Evolutionary conservation across 805 yeast species (phyloP).

Genomic region (Yamadazyma tumulicola): DNA sequence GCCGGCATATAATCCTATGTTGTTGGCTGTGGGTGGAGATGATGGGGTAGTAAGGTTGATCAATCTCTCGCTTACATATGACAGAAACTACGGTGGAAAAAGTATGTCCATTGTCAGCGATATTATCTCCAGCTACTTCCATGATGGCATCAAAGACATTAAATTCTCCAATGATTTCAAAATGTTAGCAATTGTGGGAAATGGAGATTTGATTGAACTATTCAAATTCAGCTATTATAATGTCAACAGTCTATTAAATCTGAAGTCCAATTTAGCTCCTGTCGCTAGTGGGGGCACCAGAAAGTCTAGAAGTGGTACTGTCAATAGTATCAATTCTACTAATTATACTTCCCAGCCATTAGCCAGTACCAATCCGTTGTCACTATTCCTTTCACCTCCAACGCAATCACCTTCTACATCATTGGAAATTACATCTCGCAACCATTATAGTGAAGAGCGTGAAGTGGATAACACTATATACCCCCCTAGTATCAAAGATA

Average conservation of each 20-base stretch:
- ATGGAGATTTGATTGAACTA: conserved; percentile 49
- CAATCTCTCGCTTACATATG: conserved; percentile 40
- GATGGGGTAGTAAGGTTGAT: conserved; percentile 63
- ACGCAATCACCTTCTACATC: conserved; percentile 21
- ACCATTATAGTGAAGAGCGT: conserved; percentile 6
- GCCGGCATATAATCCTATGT: conserved; percentile 33
- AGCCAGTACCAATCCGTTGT: too few species aligned
- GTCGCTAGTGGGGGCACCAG: conserved; percentile 16
- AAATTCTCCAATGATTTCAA: conserved; percentile 47
- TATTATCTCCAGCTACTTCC: conserved; percentile 58
- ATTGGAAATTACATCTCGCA: conserved; percentile 13
- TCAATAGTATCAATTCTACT: conserved; percentile 24
- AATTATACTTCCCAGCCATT: conserved; percentile 2
- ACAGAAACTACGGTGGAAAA: conserved; percentile 22
- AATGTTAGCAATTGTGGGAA: conserved; percentile 47
- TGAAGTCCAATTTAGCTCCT: conserved; percentile 3
- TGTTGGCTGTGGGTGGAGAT: conserved; percentile 53
- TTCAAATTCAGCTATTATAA: conserved; percentile 40
- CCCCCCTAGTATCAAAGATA: conserved; percentile 37
- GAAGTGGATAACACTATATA: conserved; percentile 8
- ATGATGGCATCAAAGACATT: conserved; percentile 55
- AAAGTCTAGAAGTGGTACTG: conserved; percentile 39
- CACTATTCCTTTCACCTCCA: conserved; percentile 22
- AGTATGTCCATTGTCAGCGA: conserved; percentile 40
- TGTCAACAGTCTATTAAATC: conserved; percentile 30